Conservation (phyloP, 768 basidiomycete species). For the Tylopilus subfusipes region DNA sequence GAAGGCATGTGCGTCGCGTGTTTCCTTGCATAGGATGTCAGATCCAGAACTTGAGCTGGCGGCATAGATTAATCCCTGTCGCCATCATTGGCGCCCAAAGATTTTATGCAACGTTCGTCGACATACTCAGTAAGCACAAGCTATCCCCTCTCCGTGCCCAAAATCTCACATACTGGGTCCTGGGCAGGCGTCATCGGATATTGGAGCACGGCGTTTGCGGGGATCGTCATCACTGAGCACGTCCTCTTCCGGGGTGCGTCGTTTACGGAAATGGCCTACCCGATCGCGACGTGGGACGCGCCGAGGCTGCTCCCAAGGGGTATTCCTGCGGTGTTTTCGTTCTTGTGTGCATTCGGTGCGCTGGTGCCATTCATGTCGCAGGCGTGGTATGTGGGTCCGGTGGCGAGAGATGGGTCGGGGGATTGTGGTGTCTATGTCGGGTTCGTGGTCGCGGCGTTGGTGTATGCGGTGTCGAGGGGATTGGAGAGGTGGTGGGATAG, state of each 20-base stretch:
- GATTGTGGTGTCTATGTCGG: slow-evolving; percentile 47
- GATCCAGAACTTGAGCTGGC: not conserved
- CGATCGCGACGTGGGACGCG: slow-evolving; percentile 35
- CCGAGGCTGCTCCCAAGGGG: slow-evolving; percentile 39
- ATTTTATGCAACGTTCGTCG: slow-evolving; percentile 44
- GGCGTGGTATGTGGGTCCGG: slow-evolving; percentile 49
- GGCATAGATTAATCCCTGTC: slow-evolving; percentile 41
- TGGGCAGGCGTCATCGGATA: slow-evolving; percentile 42
- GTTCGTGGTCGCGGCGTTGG: slow-evolving; percentile 31
- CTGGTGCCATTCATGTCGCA: slow-evolving; percentile 50
- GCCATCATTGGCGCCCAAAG: slow-evolving; percentile 44
- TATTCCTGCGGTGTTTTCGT: slow-evolving; percentile 39
- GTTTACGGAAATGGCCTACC: slow-evolving; percentile 35
- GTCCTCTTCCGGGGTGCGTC: slow-evolving; percentile 38
- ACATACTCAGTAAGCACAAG: slow-evolving; percentile 35
- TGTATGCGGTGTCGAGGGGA: slow-evolving; percentile 30
- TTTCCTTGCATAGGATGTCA: not conserved
- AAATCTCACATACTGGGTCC: slow-evolving; percentile 2
- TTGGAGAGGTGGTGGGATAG: slow-evolving; percentile 25
- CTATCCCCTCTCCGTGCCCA: slow-evolving; percentile 3
- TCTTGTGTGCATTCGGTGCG: slow-evolving; percentile 37
- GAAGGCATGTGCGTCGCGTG: slow-evolving; percentile 38
- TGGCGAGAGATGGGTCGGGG: slow-evolving; percentile 42
- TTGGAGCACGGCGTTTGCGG: slow-evolving; percentile 37
- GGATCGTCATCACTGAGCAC: slow-evolving; percentile 43